Percentiles rank a stretch among this genome's conserved stretches.
Conservation (phyloP, 176 grass and related monocot genomes). For the Melocanna baccifera region DNA sequence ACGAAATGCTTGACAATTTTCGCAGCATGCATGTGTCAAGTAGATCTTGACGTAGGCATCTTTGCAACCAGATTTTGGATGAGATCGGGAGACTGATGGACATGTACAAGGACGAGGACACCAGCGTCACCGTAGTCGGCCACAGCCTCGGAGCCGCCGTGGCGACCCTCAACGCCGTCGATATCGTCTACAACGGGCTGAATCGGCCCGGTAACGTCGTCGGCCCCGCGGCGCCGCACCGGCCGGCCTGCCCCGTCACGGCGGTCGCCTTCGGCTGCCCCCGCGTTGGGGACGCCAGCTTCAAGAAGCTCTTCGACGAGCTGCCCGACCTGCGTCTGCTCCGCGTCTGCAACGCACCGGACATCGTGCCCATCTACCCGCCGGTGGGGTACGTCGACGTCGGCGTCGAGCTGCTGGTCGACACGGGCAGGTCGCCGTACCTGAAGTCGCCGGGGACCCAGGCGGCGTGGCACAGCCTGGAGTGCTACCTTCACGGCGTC, state of each 20-base stretch:
- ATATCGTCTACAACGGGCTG: conserved; percentile 41
- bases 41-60: neutral
- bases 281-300: conserved; percentile 43
- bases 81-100: conserved; percentile 42
- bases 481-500: conserved; percentile 50
- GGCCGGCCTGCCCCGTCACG: conserved; percentile 4
- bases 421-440: conserved; percentile 39
- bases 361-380: conserved; percentile 48
- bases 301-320: conserved; percentile 32
- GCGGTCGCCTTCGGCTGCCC: conserved; percentile 48
- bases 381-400: conserved; percentile 39
- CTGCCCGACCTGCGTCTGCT: conserved; percentile 35
- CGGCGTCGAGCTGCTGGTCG: conserved; percentile 33
- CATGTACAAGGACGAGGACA: conserved; percentile 46
- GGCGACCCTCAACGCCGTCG: conserved; percentile 49
- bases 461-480: conserved; percentile 45
- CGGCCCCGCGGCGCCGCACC: neutral
- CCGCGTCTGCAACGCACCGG: conserved; percentile 33
- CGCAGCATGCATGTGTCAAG: neutral
- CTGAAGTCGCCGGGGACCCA: conserved; percentile 37
- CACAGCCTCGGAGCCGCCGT: conserved; percentile 59
- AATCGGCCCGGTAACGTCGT: neutral
- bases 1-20: neutral
- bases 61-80: conserved; percentile 27
- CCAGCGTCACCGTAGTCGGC: conserved; percentile 51